Percentiles rank a stretch among this genome's conserved stretches.
Evolutionary conservation across 2,329 filamentous ascomycete genomes (phyloP).

Genomic region (Botryotinia globosa): DNA sequence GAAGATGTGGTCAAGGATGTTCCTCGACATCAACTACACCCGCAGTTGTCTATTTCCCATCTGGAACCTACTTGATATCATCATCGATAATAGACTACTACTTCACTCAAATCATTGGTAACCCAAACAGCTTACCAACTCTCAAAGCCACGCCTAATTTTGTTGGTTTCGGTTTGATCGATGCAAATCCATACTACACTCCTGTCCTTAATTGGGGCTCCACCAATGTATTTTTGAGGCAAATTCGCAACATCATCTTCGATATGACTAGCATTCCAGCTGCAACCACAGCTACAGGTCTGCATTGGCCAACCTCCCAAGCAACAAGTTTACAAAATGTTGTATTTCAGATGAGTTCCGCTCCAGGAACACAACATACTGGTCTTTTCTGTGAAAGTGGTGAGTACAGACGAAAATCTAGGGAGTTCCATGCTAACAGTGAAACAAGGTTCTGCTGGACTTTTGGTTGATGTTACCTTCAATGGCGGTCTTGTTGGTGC

Average conservation of each 20-base stretch:
- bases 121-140: constrained; percentile 53
- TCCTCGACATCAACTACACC: constrained; percentile 50
- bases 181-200: constrained; percentile 76
- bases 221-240: constrained; percentile 66
- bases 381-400: constrained; percentile 59
- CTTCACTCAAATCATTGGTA: constrained; percentile 33
- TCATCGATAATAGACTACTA: constrained; percentile 30
- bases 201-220: constrained; percentile 69
- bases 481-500: constrained; percentile 59
- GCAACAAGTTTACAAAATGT: constrained; percentile 62
- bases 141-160: constrained; percentile 72
- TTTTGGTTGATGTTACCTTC: constrained; percentile 58
- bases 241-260: constrained; percentile 63
- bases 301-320: constrained; percentile 55
- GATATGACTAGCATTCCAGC: constrained; percentile 46
- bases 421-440: neutral
- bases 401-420: constrained; percentile 40
- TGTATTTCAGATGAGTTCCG: constrained; percentile 54
- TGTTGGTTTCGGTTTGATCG: constrained; percentile 72
- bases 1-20: constrained; percentile 45
- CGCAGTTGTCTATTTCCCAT: constrained; percentile 33
- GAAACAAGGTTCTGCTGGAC: constrained; percentile 52
- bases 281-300: constrained; percentile 39
- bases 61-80: constrained; percentile 34
- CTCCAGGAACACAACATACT: constrained; percentile 48